A percentile compares a stretch with the other conserved stretches of the same genome.
These are phyloP conservation scores for Ulota crispa DNA, from an alignment of 225 moss, liverwort and hornwort species.

Conservation along the genomic window DNA sequence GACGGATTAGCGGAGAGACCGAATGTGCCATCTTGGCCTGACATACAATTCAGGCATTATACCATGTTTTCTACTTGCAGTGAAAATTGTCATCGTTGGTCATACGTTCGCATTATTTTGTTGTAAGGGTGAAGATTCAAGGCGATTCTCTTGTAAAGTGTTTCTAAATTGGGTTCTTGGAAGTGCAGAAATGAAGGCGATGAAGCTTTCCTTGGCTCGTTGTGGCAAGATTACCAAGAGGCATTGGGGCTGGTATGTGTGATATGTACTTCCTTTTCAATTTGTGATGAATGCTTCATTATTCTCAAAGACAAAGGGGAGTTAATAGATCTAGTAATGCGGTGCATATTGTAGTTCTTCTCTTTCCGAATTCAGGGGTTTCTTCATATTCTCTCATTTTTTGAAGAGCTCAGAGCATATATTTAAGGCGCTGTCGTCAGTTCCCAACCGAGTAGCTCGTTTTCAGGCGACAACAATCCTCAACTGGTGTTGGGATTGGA, in stretches of 20 bases:
- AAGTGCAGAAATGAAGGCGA: constrained; percentile 71
- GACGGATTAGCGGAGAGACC: constrained; percentile 44
- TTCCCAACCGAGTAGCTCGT: not conserved
- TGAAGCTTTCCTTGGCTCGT: constrained; percentile 61
- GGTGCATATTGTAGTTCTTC: not conserved
- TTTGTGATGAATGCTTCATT: not conserved
- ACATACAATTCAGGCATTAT: constrained; percentile 57
- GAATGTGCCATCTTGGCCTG: constrained; percentile 52
- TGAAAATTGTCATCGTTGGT: not conserved
- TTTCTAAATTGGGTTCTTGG: constrained; percentile 17
- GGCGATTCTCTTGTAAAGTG: not conserved
- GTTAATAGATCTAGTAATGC: not conserved
- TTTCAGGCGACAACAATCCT: not conserved
- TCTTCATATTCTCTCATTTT: not conserved
- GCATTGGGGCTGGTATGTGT: constrained; percentile 64
- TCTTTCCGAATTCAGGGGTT: not conserved
- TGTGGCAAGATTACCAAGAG: constrained; percentile 79
- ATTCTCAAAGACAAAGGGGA: not conserved
- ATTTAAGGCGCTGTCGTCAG: constrained; percentile 2
- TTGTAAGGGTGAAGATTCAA: not conserved
- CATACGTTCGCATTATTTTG: not conserved
- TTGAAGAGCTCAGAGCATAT: not conserved
- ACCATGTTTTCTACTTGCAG: constrained; percentile 14
- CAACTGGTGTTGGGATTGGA: not conserved
- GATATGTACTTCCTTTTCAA: not conserved